Base-by-base conservation (phyloP, 306 rosid genomes). In the Calophaca sinica region DNA sequence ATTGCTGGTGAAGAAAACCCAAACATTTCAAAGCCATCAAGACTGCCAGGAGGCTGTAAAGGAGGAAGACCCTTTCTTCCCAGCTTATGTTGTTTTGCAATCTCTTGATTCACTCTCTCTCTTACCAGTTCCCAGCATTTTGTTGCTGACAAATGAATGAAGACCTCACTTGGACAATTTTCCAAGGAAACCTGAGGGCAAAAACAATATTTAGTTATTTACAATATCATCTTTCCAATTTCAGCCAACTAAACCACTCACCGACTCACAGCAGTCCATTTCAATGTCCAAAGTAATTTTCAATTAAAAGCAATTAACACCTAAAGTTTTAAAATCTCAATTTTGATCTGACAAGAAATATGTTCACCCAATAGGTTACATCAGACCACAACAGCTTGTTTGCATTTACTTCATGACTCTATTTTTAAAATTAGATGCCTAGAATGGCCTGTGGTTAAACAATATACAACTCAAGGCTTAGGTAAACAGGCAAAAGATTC, bases 11-110 rank as follows among this genome's bases (percentile, higher is more conserved):
- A 90, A 70, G 99, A 89, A 84, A 96, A 92, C 68, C 99, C 99
- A 63, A 96, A 96, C 99, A 96, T 92, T 81, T 92, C 99, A 78
- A 90, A 90, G 38, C 98, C 99, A 83, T 96, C 99, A 55, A 96
- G 91, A 84, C 98, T 96, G 72, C 96, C 96, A 28, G 98, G 98
- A 80, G 99, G 99, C 88, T 92, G 98, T 77, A 96, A 78, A 78
- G 99, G 99, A 85, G 96, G 97, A 74, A 96, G 99, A 75, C 86
- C 88, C 44, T 68, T 60, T 80, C 51, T 87, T 79, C 98, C 98
- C 77, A 84, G 75, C 79, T 89, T 92, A 87, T 92, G 96, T 70
- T 90, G 98, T 84, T 87, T 96, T 2, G 96, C 32, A 44, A 96
- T 96, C 85, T 96, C 97, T 71, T 85, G 97, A 83, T 96, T 96